Conservation (phyloP, 2,329 filamentous ascomycete genomes). For the Graphilbum sp. region DNA sequence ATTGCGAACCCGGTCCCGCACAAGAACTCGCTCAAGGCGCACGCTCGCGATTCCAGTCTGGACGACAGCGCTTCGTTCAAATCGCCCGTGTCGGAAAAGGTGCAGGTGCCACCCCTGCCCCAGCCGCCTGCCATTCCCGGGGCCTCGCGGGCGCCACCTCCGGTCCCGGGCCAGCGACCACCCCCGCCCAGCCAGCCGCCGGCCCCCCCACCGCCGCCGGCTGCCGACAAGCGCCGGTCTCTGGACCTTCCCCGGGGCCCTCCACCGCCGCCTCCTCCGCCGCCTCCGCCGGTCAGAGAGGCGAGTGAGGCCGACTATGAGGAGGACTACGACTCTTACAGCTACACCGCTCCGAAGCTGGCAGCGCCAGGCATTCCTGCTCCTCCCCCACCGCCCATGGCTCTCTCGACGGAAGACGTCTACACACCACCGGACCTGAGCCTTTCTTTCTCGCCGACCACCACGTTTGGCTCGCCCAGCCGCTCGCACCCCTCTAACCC, state of each 20-base stretch:
- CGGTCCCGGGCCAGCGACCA: slow-evolving; percentile 38
- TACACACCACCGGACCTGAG: slow-evolving; percentile 28
- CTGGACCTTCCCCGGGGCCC: slow-evolving; percentile 54
- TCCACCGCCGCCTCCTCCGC: slow-evolving; percentile 47
- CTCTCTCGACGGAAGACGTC: slow-evolving; percentile 28
- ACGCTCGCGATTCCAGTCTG: slow-evolving; percentile 59
- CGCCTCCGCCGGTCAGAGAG: slow-evolving; percentile 33
- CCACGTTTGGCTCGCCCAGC: not conserved
- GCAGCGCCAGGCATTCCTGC: slow-evolving; percentile 14
- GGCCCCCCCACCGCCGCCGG: slow-evolving; percentile 22
- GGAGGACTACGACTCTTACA: slow-evolving; percentile 57
- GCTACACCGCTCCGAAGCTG: slow-evolving; percentile 23
- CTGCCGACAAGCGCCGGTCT: slow-evolving; percentile 41
- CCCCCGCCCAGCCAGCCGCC: slow-evolving; percentile 12
- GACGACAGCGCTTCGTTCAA: slow-evolving; percentile 51
- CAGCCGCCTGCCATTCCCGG: slow-evolving; percentile 36
- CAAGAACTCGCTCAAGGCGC: slow-evolving; percentile 79
- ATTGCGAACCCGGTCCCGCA: slow-evolving; percentile 88
- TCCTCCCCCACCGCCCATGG: slow-evolving; percentile 15
- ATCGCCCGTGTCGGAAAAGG: slow-evolving; percentile 30
- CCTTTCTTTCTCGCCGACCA: slow-evolving; percentile 1
- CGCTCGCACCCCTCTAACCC: slow-evolving; percentile 3
- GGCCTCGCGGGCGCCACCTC: slow-evolving; percentile 46
- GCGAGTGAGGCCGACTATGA: slow-evolving; percentile 36
- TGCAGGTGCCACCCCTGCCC: slow-evolving; percentile 22